Conservation (phyloP, 768 basidiomycete genomes). For the Leccinum boreale region DNA sequence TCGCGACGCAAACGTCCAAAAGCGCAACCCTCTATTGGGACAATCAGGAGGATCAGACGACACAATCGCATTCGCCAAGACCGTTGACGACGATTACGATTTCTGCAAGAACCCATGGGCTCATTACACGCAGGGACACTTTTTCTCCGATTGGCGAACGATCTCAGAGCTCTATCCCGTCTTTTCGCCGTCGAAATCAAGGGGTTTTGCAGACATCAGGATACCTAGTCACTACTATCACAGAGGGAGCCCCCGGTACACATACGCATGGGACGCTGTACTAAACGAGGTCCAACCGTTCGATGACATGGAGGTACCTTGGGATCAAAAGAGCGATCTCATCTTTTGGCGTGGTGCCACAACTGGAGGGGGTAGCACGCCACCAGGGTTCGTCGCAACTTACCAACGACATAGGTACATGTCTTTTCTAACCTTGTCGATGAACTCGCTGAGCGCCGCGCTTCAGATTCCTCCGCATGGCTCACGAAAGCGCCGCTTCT, state of each 20-base stretch:
- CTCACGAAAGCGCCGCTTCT: slow-evolving; percentile 45
- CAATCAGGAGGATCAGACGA: slow-evolving; percentile 33
- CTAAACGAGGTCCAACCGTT: slow-evolving; percentile 69
- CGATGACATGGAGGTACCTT: slow-evolving; percentile 84
- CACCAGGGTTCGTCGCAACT: slow-evolving; percentile 73
- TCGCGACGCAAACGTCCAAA: slow-evolving; percentile 43
- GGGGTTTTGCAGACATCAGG: slow-evolving; percentile 84
- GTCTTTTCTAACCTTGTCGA: slow-evolving; percentile 2
- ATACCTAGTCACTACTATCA: slow-evolving; percentile 98
- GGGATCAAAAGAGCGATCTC: slow-evolving; percentile 84
- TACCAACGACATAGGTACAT: slow-evolving; percentile 84
- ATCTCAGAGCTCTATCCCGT: slow-evolving; percentile 89
- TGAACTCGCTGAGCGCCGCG: neutral
- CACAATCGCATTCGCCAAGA: slow-evolving; percentile 62
- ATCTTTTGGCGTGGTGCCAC: slow-evolving; percentile 97
- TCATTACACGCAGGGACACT: slow-evolving; percentile 88
- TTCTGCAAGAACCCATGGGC: slow-evolving; percentile 83
- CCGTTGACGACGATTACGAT: slow-evolving; percentile 64
- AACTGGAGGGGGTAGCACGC: slow-evolving; percentile 89
- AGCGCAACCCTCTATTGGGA: slow-evolving; percentile 26
- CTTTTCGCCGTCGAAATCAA: slow-evolving; percentile 86
- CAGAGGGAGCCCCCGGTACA: slow-evolving; percentile 74
- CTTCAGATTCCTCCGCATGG: slow-evolving; percentile 69
- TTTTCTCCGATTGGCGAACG: slow-evolving; percentile 95
- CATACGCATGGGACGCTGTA: slow-evolving; percentile 87